Conservation (phyloP, 257 asterid genomes). For the Thymus mandschuricus region DNA sequence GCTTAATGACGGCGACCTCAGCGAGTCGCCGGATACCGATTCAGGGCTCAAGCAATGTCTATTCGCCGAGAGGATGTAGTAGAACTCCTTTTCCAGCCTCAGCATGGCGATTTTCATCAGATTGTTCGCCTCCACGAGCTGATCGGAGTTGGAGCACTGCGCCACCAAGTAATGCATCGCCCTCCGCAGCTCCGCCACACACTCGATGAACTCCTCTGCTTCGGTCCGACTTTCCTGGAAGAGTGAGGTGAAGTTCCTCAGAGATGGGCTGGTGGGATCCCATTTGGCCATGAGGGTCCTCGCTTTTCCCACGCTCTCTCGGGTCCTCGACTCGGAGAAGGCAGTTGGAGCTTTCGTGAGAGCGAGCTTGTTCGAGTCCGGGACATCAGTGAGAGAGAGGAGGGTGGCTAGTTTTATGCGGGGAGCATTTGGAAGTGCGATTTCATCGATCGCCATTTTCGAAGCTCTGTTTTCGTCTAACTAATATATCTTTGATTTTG, state of each 20-base stretch:
- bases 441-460: conserved; percentile 48
- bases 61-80: conserved; percentile 52
- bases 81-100: conserved; percentile 62
- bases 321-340: conserved; percentile 51
- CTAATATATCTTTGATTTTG: background rate
- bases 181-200: conserved; percentile 49
- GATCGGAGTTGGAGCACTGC: conserved; percentile 41
- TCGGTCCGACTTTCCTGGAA: conserved; percentile 53
- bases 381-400: conserved; percentile 37
- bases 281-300: conserved; percentile 50
- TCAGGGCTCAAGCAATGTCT: conserved; percentile 52
- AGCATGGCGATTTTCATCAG: conserved; percentile 66
- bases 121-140: conserved; percentile 55
- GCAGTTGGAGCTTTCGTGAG: conserved; percentile 32
- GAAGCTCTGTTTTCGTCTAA: background rate
- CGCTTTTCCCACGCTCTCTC: conserved; percentile 48
- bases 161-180: conserved; percentile 48
- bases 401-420: conserved; percentile 30
- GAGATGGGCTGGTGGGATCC: conserved; percentile 48
- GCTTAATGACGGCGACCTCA: conserved; percentile 39
- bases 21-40: conserved; percentile 48
- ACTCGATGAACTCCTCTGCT: conserved; percentile 51
- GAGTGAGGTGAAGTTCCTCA: conserved; percentile 43
- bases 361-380: conserved; percentile 32
- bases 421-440: conserved; percentile 42